phyloP scores from a whole-genome alignment of 73 alveolate species.

The Paramecium sonneborni region DNA sequence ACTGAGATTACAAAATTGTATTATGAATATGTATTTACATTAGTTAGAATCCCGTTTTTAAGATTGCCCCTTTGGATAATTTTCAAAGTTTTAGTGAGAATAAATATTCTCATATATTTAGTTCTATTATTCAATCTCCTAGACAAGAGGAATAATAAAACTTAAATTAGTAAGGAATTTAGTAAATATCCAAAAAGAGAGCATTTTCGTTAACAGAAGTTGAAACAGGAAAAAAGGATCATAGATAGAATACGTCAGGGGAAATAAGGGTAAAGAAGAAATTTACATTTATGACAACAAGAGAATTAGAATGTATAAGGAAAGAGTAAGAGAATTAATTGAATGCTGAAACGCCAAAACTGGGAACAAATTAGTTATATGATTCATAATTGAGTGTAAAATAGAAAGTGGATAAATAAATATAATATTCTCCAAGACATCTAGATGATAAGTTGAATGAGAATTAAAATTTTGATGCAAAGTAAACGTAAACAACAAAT shows the following conservation, averaged over 20 bases:
- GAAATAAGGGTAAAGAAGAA: background rate
- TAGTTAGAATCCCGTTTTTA: conserved; percentile 48
- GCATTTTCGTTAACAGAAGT: background rate
- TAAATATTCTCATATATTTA: conserved; percentile 4
- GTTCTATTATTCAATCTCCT: background rate
- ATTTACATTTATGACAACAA: background rate
- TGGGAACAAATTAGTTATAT: background rate
- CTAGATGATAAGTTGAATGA: background rate
- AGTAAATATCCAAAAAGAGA: background rate
- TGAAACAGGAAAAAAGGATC: background rate
- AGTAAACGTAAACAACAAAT: background rate
- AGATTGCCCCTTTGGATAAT: background rate
- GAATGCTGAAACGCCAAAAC: background rate
- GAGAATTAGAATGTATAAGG: background rate
- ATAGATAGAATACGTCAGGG: background rate
- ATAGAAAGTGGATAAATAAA: background rate
- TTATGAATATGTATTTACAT: background rate
- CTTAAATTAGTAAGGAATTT: background rate
- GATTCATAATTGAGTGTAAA: background rate
- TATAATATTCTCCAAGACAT: background rate
- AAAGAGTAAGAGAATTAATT: background rate
- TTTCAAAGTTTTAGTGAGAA: background rate
- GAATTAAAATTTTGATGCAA: background rate
- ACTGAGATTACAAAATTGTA: background rate
- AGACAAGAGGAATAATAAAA: background rate